Conservation (phyloP, 345 rosid species). For the Eucalyptus virginea region DNA sequence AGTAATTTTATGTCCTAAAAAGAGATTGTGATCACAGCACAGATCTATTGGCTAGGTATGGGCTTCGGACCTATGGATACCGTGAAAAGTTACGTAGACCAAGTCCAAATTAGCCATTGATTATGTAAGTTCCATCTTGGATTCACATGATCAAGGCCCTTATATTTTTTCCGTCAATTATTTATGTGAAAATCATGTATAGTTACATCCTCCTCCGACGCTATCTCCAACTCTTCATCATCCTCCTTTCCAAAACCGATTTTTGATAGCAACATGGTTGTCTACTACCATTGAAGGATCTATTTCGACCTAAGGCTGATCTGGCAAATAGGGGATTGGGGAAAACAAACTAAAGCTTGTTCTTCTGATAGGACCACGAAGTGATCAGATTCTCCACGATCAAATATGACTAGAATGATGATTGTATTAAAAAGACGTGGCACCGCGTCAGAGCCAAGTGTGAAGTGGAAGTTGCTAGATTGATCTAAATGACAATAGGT, state of each 20-base stretch:
- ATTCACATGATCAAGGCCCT: background rate
- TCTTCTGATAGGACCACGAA: background rate
- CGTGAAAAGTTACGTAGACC: background rate
- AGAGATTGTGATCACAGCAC: too few relatives aligned
- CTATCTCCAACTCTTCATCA: background rate
- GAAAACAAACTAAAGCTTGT: background rate
- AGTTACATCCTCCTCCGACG: background rate
- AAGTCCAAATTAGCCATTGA: background rate
- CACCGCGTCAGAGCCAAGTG: background rate
- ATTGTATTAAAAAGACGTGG: background rate
- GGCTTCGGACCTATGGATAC: too few relatives aligned
- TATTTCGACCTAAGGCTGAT: background rate
- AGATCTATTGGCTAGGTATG: too few relatives aligned
- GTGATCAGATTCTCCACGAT: background rate
- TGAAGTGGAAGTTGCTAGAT: background rate
- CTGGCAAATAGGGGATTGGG: background rate
- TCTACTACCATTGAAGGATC: background rate
- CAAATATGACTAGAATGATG: background rate
- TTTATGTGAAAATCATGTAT: background rate
- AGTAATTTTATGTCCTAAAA: too few relatives aligned
- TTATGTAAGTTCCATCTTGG: background rate
- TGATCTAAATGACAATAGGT: background rate
- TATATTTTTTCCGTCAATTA: background rate
- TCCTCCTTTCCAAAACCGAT: background rate
- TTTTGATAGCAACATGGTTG: background rate